A percentile compares a stretch with the other conserved stretches of the same genome.
Evolutionary conservation across 2,329 filamentous ascomycete genomes (phyloP).

Genomic region (Emericellopsis atlantica): DNA sequence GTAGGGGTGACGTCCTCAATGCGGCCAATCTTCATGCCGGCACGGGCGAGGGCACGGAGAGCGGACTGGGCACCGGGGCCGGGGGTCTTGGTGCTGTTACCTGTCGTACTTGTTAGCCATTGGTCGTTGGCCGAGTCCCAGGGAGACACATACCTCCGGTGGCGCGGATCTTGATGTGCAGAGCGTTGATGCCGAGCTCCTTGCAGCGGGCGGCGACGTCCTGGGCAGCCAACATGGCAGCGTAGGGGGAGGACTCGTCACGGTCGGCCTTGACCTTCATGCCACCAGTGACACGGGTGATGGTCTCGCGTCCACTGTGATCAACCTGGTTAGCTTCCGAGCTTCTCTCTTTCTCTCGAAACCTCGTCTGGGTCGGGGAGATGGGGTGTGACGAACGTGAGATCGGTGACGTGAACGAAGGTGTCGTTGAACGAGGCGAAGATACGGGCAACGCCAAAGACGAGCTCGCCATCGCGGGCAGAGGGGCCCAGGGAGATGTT

Average conservation of each 20-base stretch:
- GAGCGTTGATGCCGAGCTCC: constrained; percentile 68
- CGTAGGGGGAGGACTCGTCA: constrained; percentile 99
- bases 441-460: constrained; percentile 96
- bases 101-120: constrained; percentile 23
- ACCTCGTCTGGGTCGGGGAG: not conserved
- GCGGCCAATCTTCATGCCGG: constrained; percentile 98
- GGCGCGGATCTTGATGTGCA: constrained; percentile 99
- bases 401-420: constrained; percentile 99
- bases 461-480: constrained; percentile 93
- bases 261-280: constrained; percentile 99
- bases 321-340: constrained; percentile 28
- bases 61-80: constrained; percentile 98
- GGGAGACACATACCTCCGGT: constrained; percentile 64
- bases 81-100: constrained; percentile 99
- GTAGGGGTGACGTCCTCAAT: constrained; percentile 99
- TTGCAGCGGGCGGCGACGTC: constrained; percentile 82
- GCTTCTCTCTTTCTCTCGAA: constrained; percentile 2
- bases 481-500: constrained; percentile 98
- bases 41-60: constrained; percentile 95
- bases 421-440: constrained; percentile 88
- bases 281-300: constrained; percentile 98
- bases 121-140: not conserved
- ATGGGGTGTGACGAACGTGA: constrained; percentile 53
- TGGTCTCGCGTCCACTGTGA: constrained; percentile 97
- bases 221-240: constrained; percentile 99